phyloP scores from a whole-genome alignment of 2,329 filamentous ascomycete genomes.

The Sporothrix globosa region DNA sequence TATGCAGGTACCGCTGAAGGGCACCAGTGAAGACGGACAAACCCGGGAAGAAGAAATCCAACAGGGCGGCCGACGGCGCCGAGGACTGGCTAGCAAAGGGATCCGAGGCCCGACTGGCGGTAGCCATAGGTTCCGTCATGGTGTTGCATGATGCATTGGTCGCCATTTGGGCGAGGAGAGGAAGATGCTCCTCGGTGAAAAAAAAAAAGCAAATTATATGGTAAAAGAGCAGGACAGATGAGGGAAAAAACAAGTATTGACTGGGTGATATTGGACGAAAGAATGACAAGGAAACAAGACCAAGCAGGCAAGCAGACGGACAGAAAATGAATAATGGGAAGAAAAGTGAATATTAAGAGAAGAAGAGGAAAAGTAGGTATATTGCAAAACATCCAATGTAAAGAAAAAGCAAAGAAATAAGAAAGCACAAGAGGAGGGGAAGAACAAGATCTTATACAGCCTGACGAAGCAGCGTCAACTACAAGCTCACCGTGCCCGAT shows the following conservation, averaged over 20 bases:
- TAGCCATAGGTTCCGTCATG: conserved; percentile 2
- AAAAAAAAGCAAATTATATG: background rate
- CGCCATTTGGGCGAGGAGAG: conserved; percentile 14
- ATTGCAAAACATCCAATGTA: background rate
- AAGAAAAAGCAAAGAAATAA: background rate
- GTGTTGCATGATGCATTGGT: conserved; percentile 11
- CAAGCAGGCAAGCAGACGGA: no score
- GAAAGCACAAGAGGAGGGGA: background rate
- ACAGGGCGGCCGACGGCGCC: conserved; percentile 41
- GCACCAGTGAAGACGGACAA: conserved; percentile 61
- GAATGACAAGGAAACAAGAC: no score
- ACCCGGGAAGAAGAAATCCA: conserved; percentile 69
- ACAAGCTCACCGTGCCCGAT: conserved; percentile 16
- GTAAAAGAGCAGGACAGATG: background rate
- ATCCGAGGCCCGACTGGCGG: conserved; percentile 27
- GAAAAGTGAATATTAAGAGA: background rate
- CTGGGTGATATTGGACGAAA: background rate
- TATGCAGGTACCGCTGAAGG: conserved; percentile 59
- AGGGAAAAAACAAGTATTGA: background rate
- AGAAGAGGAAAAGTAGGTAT: background rate
- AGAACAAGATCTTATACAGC: conserved; percentile 7
- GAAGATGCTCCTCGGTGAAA: background rate
- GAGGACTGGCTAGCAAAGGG: conserved; percentile 23
- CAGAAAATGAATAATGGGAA: background rate
- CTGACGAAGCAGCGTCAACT: background rate